A percentile compares a stretch with the other conserved stretches of the same genome.
phyloP scores from a whole-genome alignment of 1,139 yeast genomes.

The Waltiozyma solani region DNA sequence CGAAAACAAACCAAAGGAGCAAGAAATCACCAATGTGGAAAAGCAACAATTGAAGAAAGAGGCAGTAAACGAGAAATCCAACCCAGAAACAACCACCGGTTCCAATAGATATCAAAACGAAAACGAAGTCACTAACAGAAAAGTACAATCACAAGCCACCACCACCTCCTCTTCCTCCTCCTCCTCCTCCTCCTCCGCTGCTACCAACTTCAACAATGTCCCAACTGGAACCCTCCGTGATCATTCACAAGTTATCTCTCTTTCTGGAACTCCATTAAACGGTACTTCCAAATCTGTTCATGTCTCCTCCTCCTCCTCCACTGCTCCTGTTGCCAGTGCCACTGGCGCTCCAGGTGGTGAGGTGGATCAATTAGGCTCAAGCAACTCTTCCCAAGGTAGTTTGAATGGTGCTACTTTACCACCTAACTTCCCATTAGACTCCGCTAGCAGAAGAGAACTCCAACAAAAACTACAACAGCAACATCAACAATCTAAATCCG shows the following conservation, averaged over 20 bases:
- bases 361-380: background rate
- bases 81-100: too few species aligned
- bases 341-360: slow-evolving; percentile 1
- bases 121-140: too few species aligned
- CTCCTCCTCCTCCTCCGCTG: too few species aligned
- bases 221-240: too few species aligned
- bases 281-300: too few species aligned
- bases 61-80: background rate
- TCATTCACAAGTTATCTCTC: too few species aligned
- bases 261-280: too few species aligned
- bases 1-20: background rate
- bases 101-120: too few species aligned
- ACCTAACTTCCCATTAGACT: slow-evolving; percentile 12
- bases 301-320: background rate
- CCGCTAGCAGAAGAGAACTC: slow-evolving; percentile 6
- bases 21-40: background rate
- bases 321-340: slow-evolving; percentile 1
- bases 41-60: background rate
- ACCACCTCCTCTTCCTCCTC: too few species aligned
- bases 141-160: too few species aligned
- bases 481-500: background rate
- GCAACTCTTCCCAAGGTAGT: slow-evolving; percentile 7
- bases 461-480: slow-evolving; percentile 1
- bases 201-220: too few species aligned
- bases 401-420: slow-evolving; percentile 20